Evolutionary conservation across 2,329 filamentous ascomycete genomes (phyloP), one percentile per base, ranked within the genome.

Genomic region (Stemphylium vesicarium): DNA sequence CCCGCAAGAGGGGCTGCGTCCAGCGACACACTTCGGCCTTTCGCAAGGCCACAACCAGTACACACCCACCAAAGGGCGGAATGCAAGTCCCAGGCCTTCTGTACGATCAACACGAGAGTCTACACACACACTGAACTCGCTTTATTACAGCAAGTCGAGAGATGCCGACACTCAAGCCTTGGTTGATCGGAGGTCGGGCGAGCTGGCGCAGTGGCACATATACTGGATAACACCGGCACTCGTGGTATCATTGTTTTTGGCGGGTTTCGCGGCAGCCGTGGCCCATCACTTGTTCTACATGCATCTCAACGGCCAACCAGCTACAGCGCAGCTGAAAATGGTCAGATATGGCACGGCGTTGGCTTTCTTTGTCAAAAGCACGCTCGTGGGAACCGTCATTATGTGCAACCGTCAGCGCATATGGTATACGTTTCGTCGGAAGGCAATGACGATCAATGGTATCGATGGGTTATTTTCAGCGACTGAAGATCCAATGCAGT

Each of bases 391-490:
- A 6, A 60, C 62, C 3, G 66, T 71, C 9, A 61, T 76, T 16
- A 57, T 76, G 35, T 71, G 71, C 50, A 76, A 76, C 44, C 62
- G 72, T 31, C 74, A 76, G 45, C 56, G 73, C 26, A 75, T 76
- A 58, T 76, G 74, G 74, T 65, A 71, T 36, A 75, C 74, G 0
- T 70, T 76, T 50, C 61, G 73, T 36, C 61, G 51, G 7, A 73
- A 71, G 41, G 72, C 73, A 1, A 70, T 76, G 71, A 76, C 74
- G 3, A 68, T 76, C 40, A 65, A 63, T 11, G 73, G 70, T 8
- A 76, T 76, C 39, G 74, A 76, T 56, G 70, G 73, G 2, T 60
- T 76, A 0, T 76, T 76, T 41, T 66, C 72, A 12, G 73, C 67
- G 4, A 70, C 69, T 3, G 73, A 75, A 59, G 72, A 76, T 44